Evolutionary conservation across 441 rosid genomes (phyloP), one percentile per base, ranked within the genome.

Genomic region (Cnidoscolus chayamansa): DNA sequence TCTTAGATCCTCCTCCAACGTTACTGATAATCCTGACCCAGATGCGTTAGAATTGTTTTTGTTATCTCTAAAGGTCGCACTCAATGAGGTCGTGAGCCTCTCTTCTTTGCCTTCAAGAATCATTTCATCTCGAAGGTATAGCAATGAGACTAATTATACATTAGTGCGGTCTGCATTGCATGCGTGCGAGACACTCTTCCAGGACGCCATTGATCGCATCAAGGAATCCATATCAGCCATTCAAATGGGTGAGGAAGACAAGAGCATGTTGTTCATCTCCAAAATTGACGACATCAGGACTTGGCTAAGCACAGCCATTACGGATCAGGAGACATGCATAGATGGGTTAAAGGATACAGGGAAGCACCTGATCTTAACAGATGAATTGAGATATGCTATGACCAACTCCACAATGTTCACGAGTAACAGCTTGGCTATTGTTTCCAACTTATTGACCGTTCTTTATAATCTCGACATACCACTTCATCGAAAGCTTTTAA

Each of bases 401-500:
- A 79, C 85, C 7, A 71, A 79, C 43, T 79, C 76, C 8, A 70
- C 89, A 76, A 80, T 68, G 50, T 80, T 85, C 87, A 86, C 90
- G 62, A 87, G 97, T 67, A 92, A 88, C 66, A 87, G 84, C 5
- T 77, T 92, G 43, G 94, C 96, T 57, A 90, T 92, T 91, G 77
- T 83, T 73, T 84, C 82, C 77, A 86, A 83, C 77, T 71, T 89
- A 84, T 17, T 78, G 37, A 53, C 64, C 30, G 81, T 89, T 0
- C 87, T 87, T 12, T 70, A 81, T 8, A 89, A 86, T 72, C 72
- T 85, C 50, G 78, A 80, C 17, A 79, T 48, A 53, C 65, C 73
- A 4, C 60, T 37, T 58, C 69, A 64, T n/a, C 65, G 77, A 31
- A 72, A 75, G 54, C 67, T 73, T 31, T 75, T 71, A 17, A 15